Evolutionary conservation across 805 yeast genomes (phyloP), one percentile per base, ranked within the genome.

Genomic region (Starmerella bacillaris): DNA sequence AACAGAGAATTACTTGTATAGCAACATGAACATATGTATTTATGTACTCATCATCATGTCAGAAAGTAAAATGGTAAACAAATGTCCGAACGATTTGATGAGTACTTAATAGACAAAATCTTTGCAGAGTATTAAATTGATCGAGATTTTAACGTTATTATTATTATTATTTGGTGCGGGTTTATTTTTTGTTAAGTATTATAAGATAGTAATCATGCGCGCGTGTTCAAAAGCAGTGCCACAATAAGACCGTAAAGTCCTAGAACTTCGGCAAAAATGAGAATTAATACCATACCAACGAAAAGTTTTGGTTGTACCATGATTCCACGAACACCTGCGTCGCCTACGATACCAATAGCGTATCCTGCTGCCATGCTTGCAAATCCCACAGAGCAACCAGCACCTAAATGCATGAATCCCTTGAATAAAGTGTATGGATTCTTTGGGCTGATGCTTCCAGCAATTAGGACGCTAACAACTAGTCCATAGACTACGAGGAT

Each of bases 331-430:
- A 80, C 92, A 45, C 94, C 94, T 50, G 78, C 92, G 52, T 80
- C 94, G 28, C 94, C 94, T 26, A 80, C 94, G 43, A 80, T 75
- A 34, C 94, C 94, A 61, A 80, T 80, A 39, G 98, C 89, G 58
- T 84, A 89, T 30, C 99, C 99, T 40, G 93, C 78, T 27, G 96
- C 84, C 53, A 89, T 65, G 56, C 96, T 84, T 3, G 96, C 83
- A 52, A 89, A 82, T 2, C 99, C 99, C 30, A 89, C 99, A 24
- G 92, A 72, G 40, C 86, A 61, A 2, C 99, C 99, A 59, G 95
- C 83, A 35, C 92, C 84, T 56, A 89, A 64, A 59, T 89, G 99
- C 92, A 89, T 82, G 57, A 83, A 83, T n/a, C 98, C 98, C 53
- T 80, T 78, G 61, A 80, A 89, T 37, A 89, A 61, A 3, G 94